A percentile compares a stretch with the other conserved stretches of the same genome.
These are phyloP conservation scores for Aciculosporium take DNA, from an alignment of 2,329 filamentous ascomycete genomes.

Conservation along the genomic window DNA sequence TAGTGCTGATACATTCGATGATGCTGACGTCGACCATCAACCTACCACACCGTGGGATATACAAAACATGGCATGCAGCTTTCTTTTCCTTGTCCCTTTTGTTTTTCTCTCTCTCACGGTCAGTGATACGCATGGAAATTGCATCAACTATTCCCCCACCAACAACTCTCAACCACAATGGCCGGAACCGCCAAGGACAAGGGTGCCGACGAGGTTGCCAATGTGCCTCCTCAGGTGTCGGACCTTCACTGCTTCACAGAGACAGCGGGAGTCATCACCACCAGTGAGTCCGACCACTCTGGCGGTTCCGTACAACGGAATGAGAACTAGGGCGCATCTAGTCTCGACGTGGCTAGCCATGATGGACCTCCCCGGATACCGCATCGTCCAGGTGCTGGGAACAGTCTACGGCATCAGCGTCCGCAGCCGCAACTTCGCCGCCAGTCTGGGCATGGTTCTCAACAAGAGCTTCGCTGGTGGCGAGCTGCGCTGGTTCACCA, in stretches of 20 bases:
- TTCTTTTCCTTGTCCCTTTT: too few species aligned
- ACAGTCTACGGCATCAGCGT: slow-evolving; percentile 44
- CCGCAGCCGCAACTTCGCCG: slow-evolving; percentile 43
- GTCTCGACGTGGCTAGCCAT: slow-evolving; percentile 28
- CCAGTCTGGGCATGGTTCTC: slow-evolving; percentile 39
- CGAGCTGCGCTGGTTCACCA: slow-evolving; percentile 45
- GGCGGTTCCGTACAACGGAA: too few species aligned
- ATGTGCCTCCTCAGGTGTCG: slow-evolving; percentile 26
- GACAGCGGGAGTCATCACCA: slow-evolving; percentile 45
- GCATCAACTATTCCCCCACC: too few species aligned
- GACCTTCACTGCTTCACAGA: slow-evolving; percentile 46
- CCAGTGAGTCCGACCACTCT: too few species aligned
- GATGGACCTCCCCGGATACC: slow-evolving; percentile 49
- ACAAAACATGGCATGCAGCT: too few species aligned
- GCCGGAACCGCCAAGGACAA: slow-evolving; percentile 13
- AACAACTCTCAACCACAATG: slow-evolving; percentile 10
- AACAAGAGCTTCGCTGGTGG: slow-evolving; percentile 45
- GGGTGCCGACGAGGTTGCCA: slow-evolving; percentile 16
- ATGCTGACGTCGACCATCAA: too few species aligned
- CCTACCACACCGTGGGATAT: too few species aligned
- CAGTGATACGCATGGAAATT: too few species aligned
- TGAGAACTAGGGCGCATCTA: too few species aligned
- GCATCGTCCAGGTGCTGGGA: slow-evolving; percentile 41
- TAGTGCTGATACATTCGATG: too few species aligned
- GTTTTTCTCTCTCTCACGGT: too few species aligned